Evolutionary conservation across 1,139 yeast species (phyloP), one percentile per base, ranked within the genome.

Genomic region (Arxiozyma telluris): DNA sequence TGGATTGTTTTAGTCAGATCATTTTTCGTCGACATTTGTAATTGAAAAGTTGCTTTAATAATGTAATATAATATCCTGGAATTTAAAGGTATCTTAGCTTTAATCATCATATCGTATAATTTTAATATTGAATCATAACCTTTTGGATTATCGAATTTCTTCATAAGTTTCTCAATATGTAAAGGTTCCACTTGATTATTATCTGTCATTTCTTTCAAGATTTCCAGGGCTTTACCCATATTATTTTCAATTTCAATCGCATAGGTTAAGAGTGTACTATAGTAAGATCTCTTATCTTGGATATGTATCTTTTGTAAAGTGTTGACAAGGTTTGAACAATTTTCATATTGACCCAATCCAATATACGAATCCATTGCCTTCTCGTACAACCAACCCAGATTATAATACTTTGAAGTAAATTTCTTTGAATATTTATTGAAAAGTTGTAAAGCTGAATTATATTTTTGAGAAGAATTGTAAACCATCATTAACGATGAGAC

Each of bases 51-150:
- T 0, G 83, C 72, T 50, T 71, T 68, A 60, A 80, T 69, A 54
- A 80, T 60, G 57, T 67, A 71, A 41, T 68, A 69, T 55, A 80
- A 76, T 0, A 80, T 69, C 21, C 65, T 64, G 0, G 79, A 66
- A 11, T 73, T 66, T 2, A 76, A 62, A 0, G 65, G 61, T 5
- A 74, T 60, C 9, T 72, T 66, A 12, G 62, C 60, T 4, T 66
- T 65, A 2, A 72, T 73, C 76, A 79, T 74, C 49, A 71, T 68
- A 47, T 74, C 68, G 61, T 77, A 80, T 1, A 76, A 54, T 5
- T 54, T 50, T 8, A 69, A 49, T 0, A 69, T 59, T 5, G 64
- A 68, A 1, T 61, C 61, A 25, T 60, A 56, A 49, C 59, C 53
- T 12, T 59, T 56, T 11, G 54, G 54, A 27, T 55, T 56, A 48